Conservation (phyloP, 257 asterid species). For the Plantago elongata region DNA sequence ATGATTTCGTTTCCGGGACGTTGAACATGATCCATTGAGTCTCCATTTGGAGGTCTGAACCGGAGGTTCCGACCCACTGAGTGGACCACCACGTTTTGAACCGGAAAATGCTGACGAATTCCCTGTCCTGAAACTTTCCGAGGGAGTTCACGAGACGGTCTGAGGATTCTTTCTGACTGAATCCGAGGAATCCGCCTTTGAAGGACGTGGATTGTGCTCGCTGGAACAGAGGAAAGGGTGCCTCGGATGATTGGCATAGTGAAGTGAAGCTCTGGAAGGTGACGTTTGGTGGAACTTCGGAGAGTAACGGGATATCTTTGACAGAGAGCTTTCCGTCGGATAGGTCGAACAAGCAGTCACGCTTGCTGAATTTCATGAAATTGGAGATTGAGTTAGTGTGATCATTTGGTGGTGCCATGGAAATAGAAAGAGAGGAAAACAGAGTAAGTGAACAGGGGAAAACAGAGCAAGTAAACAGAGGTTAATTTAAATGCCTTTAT, state of each 20-base stretch:
- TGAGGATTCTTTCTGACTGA: conserved; percentile 34
- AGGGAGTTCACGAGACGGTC: conserved; percentile 50
- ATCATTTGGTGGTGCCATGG: conserved; percentile 54
- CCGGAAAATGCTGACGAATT: conserved; percentile 72
- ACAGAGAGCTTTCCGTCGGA: conserved; percentile 36
- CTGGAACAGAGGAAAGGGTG: conserved; percentile 38
- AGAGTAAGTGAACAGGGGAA: conserved; percentile 16
- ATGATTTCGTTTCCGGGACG: conserved; percentile 51
- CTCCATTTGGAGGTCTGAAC: conserved; percentile 72
- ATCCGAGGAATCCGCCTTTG: conserved; percentile 64
- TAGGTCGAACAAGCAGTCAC: conserved; percentile 32
- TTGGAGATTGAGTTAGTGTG: conserved; percentile 23
- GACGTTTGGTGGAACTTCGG: conserved; percentile 52
- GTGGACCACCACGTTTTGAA: conserved; percentile 92
- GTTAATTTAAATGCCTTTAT: neutral
- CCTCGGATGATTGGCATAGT: conserved; percentile 35
- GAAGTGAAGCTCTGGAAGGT: conserved; percentile 45
- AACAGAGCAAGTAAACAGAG: neutral
- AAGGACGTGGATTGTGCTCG: conserved; percentile 41
- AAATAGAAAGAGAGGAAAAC: conserved; percentile 13
- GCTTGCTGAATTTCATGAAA: conserved; percentile 21
- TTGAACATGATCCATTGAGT: conserved; percentile 69
- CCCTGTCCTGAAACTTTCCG: conserved; percentile 50
- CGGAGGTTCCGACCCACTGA: conserved; percentile 65
- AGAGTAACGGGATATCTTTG: conserved; percentile 35